Evolutionary conservation across 345 rosid species (phyloP).

Genomic region (Corymbia maculata): DNA sequence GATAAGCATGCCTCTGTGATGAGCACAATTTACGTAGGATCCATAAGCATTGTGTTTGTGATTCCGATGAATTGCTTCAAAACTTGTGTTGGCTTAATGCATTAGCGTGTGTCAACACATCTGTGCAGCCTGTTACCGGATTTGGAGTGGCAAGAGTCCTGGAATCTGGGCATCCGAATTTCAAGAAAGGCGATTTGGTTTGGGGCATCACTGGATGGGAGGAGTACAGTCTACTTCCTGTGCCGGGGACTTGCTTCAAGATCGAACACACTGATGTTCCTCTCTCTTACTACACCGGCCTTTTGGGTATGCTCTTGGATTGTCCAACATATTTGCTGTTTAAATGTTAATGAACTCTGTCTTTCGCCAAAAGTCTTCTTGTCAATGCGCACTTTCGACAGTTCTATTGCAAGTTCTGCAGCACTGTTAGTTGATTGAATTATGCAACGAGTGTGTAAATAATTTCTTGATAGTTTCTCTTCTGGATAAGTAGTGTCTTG

Average conservation of each 20-base stretch:
- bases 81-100: fast-evolving
- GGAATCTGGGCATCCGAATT: constrained; percentile 40
- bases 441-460: background rate
- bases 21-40: background rate
- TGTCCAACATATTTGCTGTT: background rate
- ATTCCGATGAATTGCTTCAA: background rate
- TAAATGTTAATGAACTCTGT: background rate
- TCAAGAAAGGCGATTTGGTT: constrained; percentile 37
- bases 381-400: background rate
- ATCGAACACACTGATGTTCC: constrained; percentile 41
- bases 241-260: constrained; percentile 23
- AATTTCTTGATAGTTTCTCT: background rate
- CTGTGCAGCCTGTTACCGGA: constrained; percentile 36
- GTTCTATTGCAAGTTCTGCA: background rate
- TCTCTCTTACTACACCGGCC: constrained; percentile 52
- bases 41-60: background rate
- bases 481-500: background rate
- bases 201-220: constrained; percentile 62
- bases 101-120: background rate
- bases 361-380: background rate
- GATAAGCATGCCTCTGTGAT: background rate
- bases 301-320: background rate
- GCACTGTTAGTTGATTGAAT: background rate
- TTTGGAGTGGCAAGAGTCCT: constrained; percentile 43
- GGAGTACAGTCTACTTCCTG: constrained; percentile 31